A percentile compares a stretch with the other conserved stretches of the same genome.
Evolutionary conservation across 208 protist species (phyloP).

Genomic region (Leishmania tarentolae): DNA sequence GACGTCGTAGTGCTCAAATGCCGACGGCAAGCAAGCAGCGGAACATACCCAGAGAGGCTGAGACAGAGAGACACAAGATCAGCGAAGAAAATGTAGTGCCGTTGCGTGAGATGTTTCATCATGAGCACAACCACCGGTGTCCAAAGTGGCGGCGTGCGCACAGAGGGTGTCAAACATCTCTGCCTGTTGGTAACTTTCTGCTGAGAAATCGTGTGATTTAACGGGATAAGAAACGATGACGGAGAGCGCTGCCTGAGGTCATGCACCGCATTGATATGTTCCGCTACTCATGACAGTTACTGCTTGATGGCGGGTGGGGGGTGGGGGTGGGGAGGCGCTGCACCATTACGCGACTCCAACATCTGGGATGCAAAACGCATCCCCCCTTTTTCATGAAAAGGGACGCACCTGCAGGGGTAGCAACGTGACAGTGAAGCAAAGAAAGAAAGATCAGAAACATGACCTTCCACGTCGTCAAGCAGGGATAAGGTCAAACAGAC

Average conservation of each 20-base stretch:
- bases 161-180: neutral
- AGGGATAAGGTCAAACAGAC: slow-evolving; percentile 82
- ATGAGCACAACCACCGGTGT: neutral
- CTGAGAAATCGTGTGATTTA: neutral
- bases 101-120: neutral
- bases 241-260: neutral
- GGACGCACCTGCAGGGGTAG: neutral
- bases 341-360: neutral
- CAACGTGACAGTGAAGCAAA: neutral
- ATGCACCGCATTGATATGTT: neutral
- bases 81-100: neutral
- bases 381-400: neutral
- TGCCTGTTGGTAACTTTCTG: neutral
- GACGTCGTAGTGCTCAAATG: neutral
- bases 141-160: neutral
- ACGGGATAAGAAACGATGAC: neutral
- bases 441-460: neutral
- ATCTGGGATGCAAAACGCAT: neutral
- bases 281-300: neutral
- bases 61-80: neutral
- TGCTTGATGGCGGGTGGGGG: neutral
- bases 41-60: neutral
- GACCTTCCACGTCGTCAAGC: slow-evolving; percentile 11
- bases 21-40: neutral
- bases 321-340: neutral